Percentiles rank a stretch among this genome's conserved stretches.
These are phyloP conservation scores for Aplosporella prunicola DNA, from an alignment of 2,329 filamentous ascomycete species.

Conservation along the genomic window DNA sequence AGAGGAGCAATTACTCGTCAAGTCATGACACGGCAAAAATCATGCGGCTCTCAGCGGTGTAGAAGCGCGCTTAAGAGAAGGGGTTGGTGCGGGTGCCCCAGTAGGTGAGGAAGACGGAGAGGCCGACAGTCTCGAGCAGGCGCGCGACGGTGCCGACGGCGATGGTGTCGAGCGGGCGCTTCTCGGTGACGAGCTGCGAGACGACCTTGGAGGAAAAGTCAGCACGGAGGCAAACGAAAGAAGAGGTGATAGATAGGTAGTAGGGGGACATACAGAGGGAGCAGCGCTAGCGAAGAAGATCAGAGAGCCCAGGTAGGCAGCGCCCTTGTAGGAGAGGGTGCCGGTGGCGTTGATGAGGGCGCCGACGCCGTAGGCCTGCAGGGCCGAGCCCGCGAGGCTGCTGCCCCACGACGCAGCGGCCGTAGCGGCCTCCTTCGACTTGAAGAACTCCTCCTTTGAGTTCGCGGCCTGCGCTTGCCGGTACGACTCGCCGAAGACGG, in stretches of 20 bases:
- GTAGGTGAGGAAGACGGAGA: constrained; percentile 89
- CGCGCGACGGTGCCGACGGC: constrained; percentile 77
- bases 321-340: constrained; percentile 93
- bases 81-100: constrained; percentile 95
- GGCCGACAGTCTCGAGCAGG: constrained; percentile 83
- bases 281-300: constrained; percentile 89
- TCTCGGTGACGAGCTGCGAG: constrained; percentile 79
- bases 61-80: too few species aligned
- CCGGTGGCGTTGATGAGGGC: constrained; percentile 84
- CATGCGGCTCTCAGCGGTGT: too few species aligned
- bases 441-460: constrained; percentile 93
- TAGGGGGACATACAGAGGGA: constrained; percentile 57
- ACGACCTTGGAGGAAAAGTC: constrained; percentile 54
- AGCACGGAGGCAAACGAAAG: constrained; percentile 12
- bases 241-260: neutral
- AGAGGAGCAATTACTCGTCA: too few species aligned
- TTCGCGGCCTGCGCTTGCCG: constrained; percentile 83
- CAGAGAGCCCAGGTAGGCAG: constrained; percentile 81
- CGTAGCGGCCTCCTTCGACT: constrained; percentile 81
- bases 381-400: constrained; percentile 75
- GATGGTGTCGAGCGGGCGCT: constrained; percentile 82
- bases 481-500: constrained; percentile 91
- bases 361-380: constrained; percentile 84
- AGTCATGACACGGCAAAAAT: too few species aligned
- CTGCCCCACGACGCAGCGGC: constrained; percentile 86